Evolutionary conservation across 768 basidiomycete species (phyloP).

Genomic region (Tricholoma sp.): DNA sequence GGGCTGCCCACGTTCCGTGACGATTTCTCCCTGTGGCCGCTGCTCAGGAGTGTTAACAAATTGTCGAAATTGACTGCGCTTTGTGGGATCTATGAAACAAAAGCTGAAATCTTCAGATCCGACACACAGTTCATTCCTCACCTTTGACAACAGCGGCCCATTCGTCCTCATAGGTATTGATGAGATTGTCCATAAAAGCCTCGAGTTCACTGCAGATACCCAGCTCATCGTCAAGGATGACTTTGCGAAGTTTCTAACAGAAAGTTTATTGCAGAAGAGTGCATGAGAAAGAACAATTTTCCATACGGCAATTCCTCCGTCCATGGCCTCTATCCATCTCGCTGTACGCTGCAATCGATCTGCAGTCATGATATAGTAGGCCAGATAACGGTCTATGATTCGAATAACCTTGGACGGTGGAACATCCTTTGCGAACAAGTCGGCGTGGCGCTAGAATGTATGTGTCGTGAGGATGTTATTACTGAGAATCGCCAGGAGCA

Average conservation of each 20-base stretch:
- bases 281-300: not conserved
- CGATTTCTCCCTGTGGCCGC: slow-evolving; percentile 40
- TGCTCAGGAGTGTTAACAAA: slow-evolving; percentile 61
- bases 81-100: slow-evolving; percentile 32
- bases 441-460: slow-evolving; percentile 42
- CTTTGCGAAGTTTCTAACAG: slow-evolving; percentile 46
- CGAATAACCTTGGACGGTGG: slow-evolving; percentile 47
- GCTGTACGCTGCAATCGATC: slow-evolving; percentile 70
- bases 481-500: not conserved
- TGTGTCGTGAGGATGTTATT: not conserved
- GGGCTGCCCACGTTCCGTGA: slow-evolving; percentile 61
- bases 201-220: slow-evolving; percentile 71
- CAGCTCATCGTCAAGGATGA: slow-evolving; percentile 65
- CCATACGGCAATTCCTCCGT: slow-evolving; percentile 39
- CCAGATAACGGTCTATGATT: slow-evolving; percentile 61
- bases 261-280: not conserved
- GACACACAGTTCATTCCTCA: slow-evolving; percentile 10
- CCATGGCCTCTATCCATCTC: slow-evolving; percentile 67
- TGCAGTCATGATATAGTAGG: slow-evolving; percentile 69
- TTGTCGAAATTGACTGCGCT: slow-evolving; percentile 50
- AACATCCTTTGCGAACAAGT: slow-evolving; percentile 63
- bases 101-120: slow-evolving; percentile 6
- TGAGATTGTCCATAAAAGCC: slow-evolving; percentile 56
- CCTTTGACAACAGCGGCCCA: slow-evolving; percentile 59
- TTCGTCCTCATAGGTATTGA: slow-evolving; percentile 64